phyloP scores from a whole-genome alignment of 345 rosid genomes.

The Salix suchowensis region DNA sequence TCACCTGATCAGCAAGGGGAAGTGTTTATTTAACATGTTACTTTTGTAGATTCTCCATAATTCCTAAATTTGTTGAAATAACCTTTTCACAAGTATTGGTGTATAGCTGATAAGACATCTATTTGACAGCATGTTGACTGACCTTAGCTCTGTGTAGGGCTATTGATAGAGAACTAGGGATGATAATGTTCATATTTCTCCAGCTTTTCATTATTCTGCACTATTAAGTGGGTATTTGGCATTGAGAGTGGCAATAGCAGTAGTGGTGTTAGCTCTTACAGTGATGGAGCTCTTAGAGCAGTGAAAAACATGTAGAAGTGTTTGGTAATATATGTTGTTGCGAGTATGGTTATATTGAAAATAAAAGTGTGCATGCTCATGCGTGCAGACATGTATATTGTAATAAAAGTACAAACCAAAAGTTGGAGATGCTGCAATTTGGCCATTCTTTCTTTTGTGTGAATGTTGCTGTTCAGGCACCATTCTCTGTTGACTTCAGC shows the following conservation, averaged over 20 bases:
- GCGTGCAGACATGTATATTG: no score
- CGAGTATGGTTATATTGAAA: no score
- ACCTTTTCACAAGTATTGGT: background rate
- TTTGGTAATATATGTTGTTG: no score
- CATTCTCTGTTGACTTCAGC: background rate
- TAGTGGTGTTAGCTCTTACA: no score
- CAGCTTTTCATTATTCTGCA: background rate
- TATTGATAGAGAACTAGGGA: slow-evolving; percentile 76
- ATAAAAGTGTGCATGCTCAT: no score
- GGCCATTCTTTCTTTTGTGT: background rate
- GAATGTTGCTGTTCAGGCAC: background rate
- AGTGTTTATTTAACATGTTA: no score
- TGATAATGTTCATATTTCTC: slow-evolving; percentile 29
- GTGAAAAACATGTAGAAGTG: no score
- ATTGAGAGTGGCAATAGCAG: no score
- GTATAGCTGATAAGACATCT: background rate
- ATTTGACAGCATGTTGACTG: background rate
- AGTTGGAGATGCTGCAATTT: no score
- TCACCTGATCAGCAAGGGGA: background rate
- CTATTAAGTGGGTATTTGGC: background rate
- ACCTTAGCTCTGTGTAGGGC: background rate
- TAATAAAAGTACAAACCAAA: no score
- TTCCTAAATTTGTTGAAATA: background rate
- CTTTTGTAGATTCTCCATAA: background rate
- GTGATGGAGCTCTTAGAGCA: no score